Conservation (phyloP, 805 yeast genomes). For the Pachysolen tannophilus region DNA sequence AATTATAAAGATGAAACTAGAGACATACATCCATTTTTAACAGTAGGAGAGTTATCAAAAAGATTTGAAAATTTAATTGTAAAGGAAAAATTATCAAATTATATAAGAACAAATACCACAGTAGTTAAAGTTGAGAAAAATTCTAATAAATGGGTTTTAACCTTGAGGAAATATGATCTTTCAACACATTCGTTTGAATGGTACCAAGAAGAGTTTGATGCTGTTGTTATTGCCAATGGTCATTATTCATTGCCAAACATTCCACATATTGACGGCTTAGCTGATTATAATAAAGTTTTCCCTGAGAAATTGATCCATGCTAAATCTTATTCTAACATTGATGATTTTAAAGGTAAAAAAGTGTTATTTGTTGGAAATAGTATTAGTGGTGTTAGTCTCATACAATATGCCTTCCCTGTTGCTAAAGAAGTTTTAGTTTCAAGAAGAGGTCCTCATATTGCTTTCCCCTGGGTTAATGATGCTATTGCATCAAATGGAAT, state of each 20-base stretch:
- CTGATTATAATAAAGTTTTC: conserved; percentile 29
- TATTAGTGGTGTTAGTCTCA: conserved; percentile 33
- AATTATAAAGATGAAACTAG: too few species aligned
- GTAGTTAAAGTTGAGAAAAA: conserved; percentile 29
- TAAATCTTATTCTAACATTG: conserved; percentile 39
- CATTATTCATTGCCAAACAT: conserved; percentile 51
- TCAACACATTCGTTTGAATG: too few species aligned
- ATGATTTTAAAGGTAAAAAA: conserved; percentile 31
- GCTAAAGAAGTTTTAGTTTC: conserved; percentile 16
- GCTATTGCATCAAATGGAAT: conserved; percentile 22
- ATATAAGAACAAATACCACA: conserved; percentile 30
- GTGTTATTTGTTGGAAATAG: conserved; percentile 36
- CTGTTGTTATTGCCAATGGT: conserved; percentile 56
- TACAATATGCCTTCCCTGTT: conserved; percentile 28
- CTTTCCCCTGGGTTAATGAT: conserved; percentile 22
- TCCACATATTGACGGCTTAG: conserved; percentile 46
- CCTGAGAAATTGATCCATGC: conserved; percentile 48
- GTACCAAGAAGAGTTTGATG: conserved; percentile 47
- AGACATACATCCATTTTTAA: too few species aligned
- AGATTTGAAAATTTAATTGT: conserved; percentile 9
- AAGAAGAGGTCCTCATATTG: conserved; percentile 17
- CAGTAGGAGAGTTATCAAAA: too few species aligned
- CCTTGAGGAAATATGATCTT: too few species aligned
- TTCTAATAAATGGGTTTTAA: conserved; percentile 35
- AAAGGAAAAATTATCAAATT: conserved; percentile 19